These are phyloP conservation scores for Plasmodium gonderi DNA, from an alignment of 169 alveolate genomes.

Conservation along the genomic window DNA sequence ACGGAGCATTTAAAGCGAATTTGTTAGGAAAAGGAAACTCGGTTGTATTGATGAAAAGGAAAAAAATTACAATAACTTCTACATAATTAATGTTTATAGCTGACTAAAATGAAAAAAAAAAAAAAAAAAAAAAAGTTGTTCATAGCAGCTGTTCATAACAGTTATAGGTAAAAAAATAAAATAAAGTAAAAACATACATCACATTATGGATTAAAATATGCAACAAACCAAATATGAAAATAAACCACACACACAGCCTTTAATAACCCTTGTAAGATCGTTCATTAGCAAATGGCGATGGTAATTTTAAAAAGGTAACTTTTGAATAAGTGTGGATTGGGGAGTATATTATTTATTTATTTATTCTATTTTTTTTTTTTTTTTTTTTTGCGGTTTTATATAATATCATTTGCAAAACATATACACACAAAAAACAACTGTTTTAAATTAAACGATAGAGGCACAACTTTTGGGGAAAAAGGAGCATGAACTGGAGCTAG, in stretches of 20 bases:
- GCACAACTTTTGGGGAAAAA: neutral
- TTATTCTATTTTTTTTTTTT: neutral
- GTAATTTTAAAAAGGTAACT: neutral
- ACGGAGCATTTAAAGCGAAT: neutral
- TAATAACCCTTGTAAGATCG: neutral
- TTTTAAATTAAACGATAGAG: neutral
- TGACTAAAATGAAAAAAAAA: slow-evolving; percentile 7
- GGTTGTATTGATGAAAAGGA: slow-evolving; percentile 16
- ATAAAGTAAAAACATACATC: neutral
- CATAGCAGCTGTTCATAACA: neutral
- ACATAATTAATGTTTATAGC: slow-evolving; percentile 8
- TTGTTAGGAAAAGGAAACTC: slow-evolving; percentile 11
- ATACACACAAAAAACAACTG: neutral
- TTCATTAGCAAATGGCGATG: neutral
- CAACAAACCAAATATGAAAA: neutral
- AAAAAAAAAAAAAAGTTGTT: neutral
- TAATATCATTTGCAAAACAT: neutral
- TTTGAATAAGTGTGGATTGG: neutral
- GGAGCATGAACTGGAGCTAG: neutral
- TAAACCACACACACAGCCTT: neutral
- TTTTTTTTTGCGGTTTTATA: neutral
- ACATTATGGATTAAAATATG: neutral
- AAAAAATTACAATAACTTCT: neutral
- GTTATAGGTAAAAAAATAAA: neutral
- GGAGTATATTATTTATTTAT: neutral